Base-by-base conservation (phyloP, 345 rosid species). In the Hibiscus tridactylites region DNA sequence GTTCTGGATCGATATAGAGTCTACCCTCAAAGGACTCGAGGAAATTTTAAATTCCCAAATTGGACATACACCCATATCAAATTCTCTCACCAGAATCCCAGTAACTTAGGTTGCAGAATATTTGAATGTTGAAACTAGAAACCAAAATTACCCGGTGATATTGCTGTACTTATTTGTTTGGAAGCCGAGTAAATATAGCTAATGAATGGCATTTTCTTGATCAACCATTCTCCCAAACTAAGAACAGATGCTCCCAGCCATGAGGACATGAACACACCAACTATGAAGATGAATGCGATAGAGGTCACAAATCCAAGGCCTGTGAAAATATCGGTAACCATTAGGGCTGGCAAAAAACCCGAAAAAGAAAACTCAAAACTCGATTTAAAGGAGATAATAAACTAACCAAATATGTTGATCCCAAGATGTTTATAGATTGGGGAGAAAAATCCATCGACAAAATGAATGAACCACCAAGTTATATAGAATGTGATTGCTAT, bases 181-280 rank as follows among this genome's bases (percentile, higher is more conserved):
- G 93, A 91, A 78, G 96, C 92, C 0, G 88, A 82, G 79, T 88
- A 91, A 39, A 87, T 91, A 46, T 91, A 86, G 60, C 96, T 83
- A 12, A 88, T 63, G 4, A 88, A 80, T 5, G 91, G 93, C 93
- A 90, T 90, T 75, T 84, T 85, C 87, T 84, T 90, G 57, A 90
- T 88, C 58, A 88, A 82, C 93, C 91, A 88, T 78, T 90, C 93
- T 29, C 93, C 96, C 52, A 87, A 73, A 26, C 75, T 80, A 26
- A 90, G 91, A 60, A 90, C 80, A 74, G 93, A 90, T 74, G 91
- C 88, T 72, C 91, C 90, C 74, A 90, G 79, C 93, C 91, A 87
- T 10, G 93, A 88, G 26, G 93, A 88, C 90, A 85, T 88, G 75
- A 88, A 88, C 31, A 87, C 81, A 29, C 96, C 93, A 75, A 80